Conservation (phyloP, 1,284 basidiomycete genomes). For the Leccinum subrobustum region DNA sequence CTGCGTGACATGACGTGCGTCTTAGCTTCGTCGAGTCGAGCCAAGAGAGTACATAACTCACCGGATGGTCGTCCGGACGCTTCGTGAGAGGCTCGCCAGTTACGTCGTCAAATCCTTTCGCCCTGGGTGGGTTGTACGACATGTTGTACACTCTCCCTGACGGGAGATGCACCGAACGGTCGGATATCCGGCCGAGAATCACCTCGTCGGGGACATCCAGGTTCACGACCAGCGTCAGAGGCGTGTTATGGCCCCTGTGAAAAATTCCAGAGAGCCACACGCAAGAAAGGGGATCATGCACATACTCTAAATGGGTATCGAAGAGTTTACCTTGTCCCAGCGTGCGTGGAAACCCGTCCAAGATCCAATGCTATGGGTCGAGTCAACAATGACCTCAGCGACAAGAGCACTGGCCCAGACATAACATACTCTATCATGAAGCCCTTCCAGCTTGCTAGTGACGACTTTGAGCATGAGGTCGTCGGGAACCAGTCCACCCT, state of each 20-base stretch:
- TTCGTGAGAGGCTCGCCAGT: slow-evolving; percentile 91
- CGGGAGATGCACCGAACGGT: slow-evolving; percentile 92
- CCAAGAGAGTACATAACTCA: slow-evolving; percentile 39
- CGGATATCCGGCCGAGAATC: slow-evolving; percentile 87
- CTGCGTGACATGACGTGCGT: slow-evolving; percentile 38
- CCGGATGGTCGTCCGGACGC: slow-evolving; percentile 91
- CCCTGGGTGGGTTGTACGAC: slow-evolving; percentile 87
- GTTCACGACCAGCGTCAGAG: slow-evolving; percentile 87
- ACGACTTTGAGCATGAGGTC: slow-evolving; percentile 77
- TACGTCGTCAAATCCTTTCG: slow-evolving; percentile 84
- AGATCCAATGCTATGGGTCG: slow-evolving; percentile 74
- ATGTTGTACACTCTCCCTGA: slow-evolving; percentile 95
- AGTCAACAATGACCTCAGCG: neutral
- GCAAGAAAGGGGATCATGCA: slow-evolving; percentile 10
- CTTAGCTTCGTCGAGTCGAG: neutral
- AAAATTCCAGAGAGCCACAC: slow-evolving; percentile 1
- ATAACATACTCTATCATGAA: slow-evolving; percentile 62
- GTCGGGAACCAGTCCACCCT: slow-evolving; percentile 75
- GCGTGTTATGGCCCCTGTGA: slow-evolving; percentile 51
- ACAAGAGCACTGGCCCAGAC: slow-evolving; percentile 9
- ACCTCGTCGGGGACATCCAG: slow-evolving; percentile 90
- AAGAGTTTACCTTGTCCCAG: slow-evolving; percentile 86
- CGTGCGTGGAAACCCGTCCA: slow-evolving; percentile 97
- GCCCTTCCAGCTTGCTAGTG: slow-evolving; percentile 64
- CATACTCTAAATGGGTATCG: slow-evolving; percentile 69